phyloP scores from a whole-genome alignment of 139 green algal genomes.

The Spirogloea muscicola region DNA sequence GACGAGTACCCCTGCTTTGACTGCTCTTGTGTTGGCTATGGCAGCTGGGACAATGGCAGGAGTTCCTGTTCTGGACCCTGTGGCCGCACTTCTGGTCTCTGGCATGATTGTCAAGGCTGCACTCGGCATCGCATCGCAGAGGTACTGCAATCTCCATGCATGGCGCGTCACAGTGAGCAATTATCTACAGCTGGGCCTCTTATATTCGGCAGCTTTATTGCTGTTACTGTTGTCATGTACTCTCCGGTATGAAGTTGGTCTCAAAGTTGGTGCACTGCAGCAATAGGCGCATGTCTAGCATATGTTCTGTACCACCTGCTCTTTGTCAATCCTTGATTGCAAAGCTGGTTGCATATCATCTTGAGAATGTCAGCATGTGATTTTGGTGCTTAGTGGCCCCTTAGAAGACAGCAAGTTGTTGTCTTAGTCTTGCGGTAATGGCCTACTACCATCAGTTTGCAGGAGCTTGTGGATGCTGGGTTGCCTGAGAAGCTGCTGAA shows the following conservation, averaged over 20 bases:
- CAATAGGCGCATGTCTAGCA: neutral
- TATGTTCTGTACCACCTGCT: neutral
- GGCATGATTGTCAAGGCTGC: conserved; percentile 42
- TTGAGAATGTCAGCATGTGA: neutral
- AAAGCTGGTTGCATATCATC: neutral
- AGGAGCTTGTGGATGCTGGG: conserved; percentile 34
- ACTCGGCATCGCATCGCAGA: conserved; percentile 14
- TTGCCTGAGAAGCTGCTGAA: conserved; percentile 25
- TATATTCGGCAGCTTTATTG: neutral
- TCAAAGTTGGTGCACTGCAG: neutral
- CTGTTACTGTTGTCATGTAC: neutral
- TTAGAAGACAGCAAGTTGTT: neutral
- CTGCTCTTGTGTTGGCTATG: too few relatives aligned
- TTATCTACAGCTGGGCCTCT: neutral
- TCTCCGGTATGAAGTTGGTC: conserved; percentile 2
- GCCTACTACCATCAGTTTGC: conserved; percentile 4
- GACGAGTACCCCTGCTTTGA: too few relatives aligned
- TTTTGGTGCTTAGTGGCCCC: neutral
- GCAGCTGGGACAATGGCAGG: conserved; percentile 41
- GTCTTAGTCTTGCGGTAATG: neutral
- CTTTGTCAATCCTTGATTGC: neutral
- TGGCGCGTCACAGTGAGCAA: neutral
- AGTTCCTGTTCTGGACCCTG: conserved; percentile 32
- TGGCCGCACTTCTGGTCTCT: conserved; percentile 35
- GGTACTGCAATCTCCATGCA: conserved; percentile 6